A percentile compares a stretch with the other conserved stretches of the same genome.
phyloP scores from a whole-genome alignment of 2,329 filamentous ascomycete species.

The Microdochium bolleyi region DNA sequence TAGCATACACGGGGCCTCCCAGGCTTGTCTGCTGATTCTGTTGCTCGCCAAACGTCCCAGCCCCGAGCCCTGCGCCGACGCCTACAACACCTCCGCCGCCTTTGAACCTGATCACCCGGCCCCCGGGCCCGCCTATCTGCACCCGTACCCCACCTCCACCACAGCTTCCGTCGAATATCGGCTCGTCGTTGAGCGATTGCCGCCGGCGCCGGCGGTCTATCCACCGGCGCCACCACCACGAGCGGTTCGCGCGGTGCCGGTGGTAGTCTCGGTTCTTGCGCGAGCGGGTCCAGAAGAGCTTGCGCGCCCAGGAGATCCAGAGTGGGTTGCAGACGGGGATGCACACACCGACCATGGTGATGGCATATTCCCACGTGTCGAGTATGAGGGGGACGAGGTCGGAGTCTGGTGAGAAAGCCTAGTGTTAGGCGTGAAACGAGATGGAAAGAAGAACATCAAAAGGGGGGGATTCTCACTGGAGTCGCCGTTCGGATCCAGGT shows the following conservation, averaged over 20 bases:
- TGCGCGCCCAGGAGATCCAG: neutral
- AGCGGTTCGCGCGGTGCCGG: neutral
- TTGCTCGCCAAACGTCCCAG: neutral
- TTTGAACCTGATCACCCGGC: neutral
- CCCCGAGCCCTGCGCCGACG: neutral
- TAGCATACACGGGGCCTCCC: neutral
- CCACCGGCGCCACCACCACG: neutral
- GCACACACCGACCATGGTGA: neutral
- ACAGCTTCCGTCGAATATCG: neutral
- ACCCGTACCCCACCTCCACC: neutral
- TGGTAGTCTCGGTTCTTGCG: neutral
- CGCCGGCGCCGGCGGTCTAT: neutral
- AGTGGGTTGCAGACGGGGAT: neutral
- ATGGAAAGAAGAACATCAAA: neutral
- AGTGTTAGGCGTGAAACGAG: neutral
- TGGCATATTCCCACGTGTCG: neutral
- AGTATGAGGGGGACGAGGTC: neutral
- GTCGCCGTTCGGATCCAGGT: neutral
- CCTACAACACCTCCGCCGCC: neutral
- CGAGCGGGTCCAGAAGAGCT: neutral
- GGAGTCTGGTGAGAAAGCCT: too few relatives aligned
- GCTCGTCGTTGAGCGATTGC: neutral
- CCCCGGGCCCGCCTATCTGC: neutral
- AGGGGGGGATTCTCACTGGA: neutral
- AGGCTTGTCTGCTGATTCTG: neutral